Evolutionary conservation across 768 basidiomycete species (phyloP), one percentile per base, ranked within the genome.

Genomic region (Mycena vitilis): DNA sequence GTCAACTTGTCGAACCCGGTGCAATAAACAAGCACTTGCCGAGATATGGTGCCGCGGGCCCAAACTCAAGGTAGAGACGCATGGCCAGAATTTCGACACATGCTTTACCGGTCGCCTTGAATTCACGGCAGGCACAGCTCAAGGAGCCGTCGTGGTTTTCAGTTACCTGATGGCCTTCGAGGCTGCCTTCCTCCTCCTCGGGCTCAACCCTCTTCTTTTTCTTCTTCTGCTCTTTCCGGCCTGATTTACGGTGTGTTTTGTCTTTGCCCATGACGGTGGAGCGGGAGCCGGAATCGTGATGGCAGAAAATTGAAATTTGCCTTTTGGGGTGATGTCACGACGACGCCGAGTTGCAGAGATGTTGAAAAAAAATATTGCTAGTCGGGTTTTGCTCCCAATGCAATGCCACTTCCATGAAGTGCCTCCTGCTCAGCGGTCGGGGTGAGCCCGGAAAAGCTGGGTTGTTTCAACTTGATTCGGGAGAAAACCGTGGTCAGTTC

Each of bases 21-120:
- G 4, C 5, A 47, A 20, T 20, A n/a, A 8, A 44, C 18, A 20
- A 47, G 15, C 20, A 20, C 56, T 12, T 4, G 47, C 58, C 58
- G 25, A 47, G 15, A 44, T 59, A 59, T 6, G 58, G 58, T 47
- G 47, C n/a, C 38, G 58, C 25, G 12, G 58, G 44, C 38, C 58
- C 58, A 22, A 47, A 59, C 18, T 59, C 44, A 5, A 20, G 3
- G 25, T 34, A 36, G 22, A 47, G 20, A 42, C 44, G 58, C 22
- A 22, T 40, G 22, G 58, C 58, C 18, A 59, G 45, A 48, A 59
- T 48, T 13, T 59, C 58, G 13, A 5, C 10, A 18, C 58, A 59
- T 5, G 45, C 16, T 38, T 59, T 59, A 6, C 44, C 58, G 9
- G 58, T 59, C 18, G 6, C 15, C 45, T 48, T 34, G 45, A 34